Evolutionary conservation across 345 rosid genomes (phyloP), one percentile per base, ranked within the genome.

Genomic region (Psidium guajava): DNA sequence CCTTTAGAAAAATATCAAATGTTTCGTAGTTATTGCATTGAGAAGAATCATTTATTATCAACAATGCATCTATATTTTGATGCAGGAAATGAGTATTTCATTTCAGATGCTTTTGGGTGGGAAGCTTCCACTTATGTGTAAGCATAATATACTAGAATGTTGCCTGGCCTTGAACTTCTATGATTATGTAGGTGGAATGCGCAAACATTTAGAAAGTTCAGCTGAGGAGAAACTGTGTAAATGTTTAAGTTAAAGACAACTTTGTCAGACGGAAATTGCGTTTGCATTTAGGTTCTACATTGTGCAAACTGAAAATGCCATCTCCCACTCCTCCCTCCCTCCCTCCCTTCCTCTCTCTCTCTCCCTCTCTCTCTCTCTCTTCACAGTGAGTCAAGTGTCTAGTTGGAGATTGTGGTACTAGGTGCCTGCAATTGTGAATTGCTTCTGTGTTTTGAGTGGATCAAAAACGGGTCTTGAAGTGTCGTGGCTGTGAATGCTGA

Each of bases 1-100:
- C 89, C 84, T 27, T 91, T 87, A 89, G 83, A 85, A 90, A 87
- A 92, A 86, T 84, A 54, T 69, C 44, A 51, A 87, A 88, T 85
- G 88, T 89, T 94, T 92, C 88, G 87, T 8, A 69, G 47, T 32
- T 69, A 16, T 16, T 20, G 22, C 77, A 28, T 32, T 28, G 77
- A 18, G 47, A 69, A 32, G 77, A 69, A 69, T 69, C 3, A 32
- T 69, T 69, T 32, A 18, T 69, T 14, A 18, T 32, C 77, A 32
- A 69, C 77, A 69, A 88, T 92, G 93, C 94, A 91, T 91, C 90
- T 92, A 86, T 91, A 91, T 94, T 91, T 94, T 94, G 85, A 88
- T 92, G 94, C 94, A 91, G 95, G 98, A 84, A 85, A 82, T 88
- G 89, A 89, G 59, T 89, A 51, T 80, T 87, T 88, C 88, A 86